Conservation (phyloP, 768 basidiomycete genomes). For the Russula virescens region DNA sequence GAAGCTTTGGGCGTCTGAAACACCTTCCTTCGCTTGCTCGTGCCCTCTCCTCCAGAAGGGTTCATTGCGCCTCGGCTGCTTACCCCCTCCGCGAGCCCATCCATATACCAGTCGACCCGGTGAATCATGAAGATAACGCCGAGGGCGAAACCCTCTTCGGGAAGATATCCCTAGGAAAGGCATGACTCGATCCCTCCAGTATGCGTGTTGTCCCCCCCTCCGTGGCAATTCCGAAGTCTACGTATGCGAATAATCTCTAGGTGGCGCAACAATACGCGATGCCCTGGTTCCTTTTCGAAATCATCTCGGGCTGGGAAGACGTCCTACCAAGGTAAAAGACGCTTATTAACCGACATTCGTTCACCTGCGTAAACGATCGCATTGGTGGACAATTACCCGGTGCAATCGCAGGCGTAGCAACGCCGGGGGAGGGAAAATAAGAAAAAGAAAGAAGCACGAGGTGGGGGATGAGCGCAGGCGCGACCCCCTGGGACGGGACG, state of each 20-base stretch:
- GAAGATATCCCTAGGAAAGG: background rate
- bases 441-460: conserved; percentile 6
- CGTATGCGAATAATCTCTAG: background rate
- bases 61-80: conserved; percentile 16
- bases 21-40: conserved; percentile 3
- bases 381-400: conserved; percentile 8
- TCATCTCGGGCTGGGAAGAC: conserved; percentile 3
- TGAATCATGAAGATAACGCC: background rate
- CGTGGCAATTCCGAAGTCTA: conserved; percentile 14
- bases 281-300: conserved; percentile 7
- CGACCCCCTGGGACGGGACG: background rate
- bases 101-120: background rate
- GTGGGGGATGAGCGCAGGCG: background rate
- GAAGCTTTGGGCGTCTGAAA: conserved; percentile 17
- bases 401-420: conserved; percentile 6
- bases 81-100: background rate
- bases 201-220: background rate
- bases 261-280: background rate
- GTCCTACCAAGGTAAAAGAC: background rate
- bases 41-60: background rate
- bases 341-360: conserved; percentile 4
- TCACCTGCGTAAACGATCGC: background rate
- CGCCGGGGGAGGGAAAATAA: background rate
- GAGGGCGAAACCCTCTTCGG: background rate
- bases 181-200: background rate